Base-by-base conservation (phyloP, 345 rosid genomes). In the Citrus inodora region DNA sequence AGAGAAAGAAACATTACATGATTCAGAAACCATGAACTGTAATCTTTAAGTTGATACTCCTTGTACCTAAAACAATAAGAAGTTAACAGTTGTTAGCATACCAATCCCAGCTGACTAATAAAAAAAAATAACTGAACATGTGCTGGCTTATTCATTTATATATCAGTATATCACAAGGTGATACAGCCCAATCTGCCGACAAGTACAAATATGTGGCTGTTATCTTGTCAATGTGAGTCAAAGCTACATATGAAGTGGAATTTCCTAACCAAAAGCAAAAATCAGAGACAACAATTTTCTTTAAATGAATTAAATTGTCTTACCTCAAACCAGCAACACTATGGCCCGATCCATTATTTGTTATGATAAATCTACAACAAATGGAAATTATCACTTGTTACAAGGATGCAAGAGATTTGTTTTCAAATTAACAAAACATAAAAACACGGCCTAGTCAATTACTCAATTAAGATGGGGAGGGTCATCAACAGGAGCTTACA, bases 11-110 rank as follows among this genome's bases (percentile, higher is more conserved):
- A 48, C 35, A 59, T 64, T 63, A 89, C 98, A 91, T 91, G 87
- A 83, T 86, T 90, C 19, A 89, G 92, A 87, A 93, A 95, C 98
- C 97, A 95, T 21, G 94, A 88, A 86, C 93, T 91, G 84, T 91
- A 95, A 83, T 95, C 99, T 81, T 91, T 85, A 62, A 95, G 94
- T 82, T 92, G 90, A 85, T 95, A 95, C 83, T 95, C 99, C 87
- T 95, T 95, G 89, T 90, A 95, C 87, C 98, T 95, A 74, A 80
- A 64, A 72, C 85, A 60, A 67, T 28, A 71, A 73, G 53, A 73
- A 69, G 9, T 14, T 7, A 76, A 60, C n/a, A 80, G 73, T 37
- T 33, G 53, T 71, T 70, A 68, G 38, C 32, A 83, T 48, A 76
- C 48, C 24, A 56, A 70, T 58, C 35, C 38, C 6, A 59, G 35